Evolutionary conservation across 2,329 filamentous ascomycete species (phyloP).

Genomic region (Phialophora chinensis): DNA sequence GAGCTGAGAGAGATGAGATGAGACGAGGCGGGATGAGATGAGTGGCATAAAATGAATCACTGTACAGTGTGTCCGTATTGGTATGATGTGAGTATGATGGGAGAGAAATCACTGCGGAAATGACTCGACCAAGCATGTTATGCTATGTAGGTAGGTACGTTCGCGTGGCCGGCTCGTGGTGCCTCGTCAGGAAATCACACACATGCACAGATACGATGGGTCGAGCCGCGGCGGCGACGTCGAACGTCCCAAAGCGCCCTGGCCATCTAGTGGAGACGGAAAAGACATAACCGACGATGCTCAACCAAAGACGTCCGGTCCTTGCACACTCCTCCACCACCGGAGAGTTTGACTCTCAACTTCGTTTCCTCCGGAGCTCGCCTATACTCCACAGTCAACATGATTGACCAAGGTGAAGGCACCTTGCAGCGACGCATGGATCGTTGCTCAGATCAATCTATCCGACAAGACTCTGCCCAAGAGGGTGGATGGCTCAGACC

Average conservation of each 20-base stretch:
- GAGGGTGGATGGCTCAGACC: neutral
- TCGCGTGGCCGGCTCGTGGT: neutral
- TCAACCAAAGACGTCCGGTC: neutral
- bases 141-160: slow-evolving; percentile 5
- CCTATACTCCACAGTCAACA: neutral
- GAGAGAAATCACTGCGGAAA: neutral
- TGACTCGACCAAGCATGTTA: neutral
- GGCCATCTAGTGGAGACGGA: neutral
- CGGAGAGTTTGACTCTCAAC: neutral
- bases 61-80: neutral
- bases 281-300: neutral
- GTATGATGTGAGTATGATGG: neutral
- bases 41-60: neutral
- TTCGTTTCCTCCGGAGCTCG: neutral
- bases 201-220: neutral
- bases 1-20: neutral
- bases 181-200: neutral
- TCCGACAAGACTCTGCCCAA: neutral
- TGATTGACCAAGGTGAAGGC: neutral
- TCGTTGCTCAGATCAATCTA: neutral
- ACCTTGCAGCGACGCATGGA: neutral
- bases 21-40: too few species aligned
- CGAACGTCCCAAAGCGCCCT: neutral
- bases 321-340: neutral
- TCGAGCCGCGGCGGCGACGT: neutral